A percentile compares a stretch with the other conserved stretches of the same genome.
Evolutionary conservation across 345 rosid species (phyloP).

Genomic region (Jatropha curcas): DNA sequence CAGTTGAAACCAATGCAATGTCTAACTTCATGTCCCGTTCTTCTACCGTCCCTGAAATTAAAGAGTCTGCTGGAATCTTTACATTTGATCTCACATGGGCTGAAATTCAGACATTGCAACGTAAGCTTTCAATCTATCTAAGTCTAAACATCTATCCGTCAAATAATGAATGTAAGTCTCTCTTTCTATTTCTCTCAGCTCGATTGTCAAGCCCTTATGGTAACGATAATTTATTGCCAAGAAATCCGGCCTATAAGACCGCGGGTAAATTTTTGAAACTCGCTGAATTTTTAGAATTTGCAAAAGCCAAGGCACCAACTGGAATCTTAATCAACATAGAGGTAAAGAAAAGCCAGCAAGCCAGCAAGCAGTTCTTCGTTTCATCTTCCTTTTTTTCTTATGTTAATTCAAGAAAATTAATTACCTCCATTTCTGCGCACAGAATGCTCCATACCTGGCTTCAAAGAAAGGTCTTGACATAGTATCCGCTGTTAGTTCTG

Average conservation of each 20-base stretch:
- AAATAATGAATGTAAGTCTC: background rate
- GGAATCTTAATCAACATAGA: slow-evolving; percentile 76
- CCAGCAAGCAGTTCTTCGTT: background rate
- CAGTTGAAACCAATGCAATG: slow-evolving; percentile 56
- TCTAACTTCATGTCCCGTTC: slow-evolving; percentile 54
- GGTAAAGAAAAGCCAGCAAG: slow-evolving; percentile 32
- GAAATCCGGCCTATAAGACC: slow-evolving; percentile 69
- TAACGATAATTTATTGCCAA: slow-evolving; percentile 23
- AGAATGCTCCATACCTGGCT: slow-evolving; percentile 90
- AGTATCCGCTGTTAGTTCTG: slow-evolving; percentile 46
- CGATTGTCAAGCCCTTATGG: slow-evolving; percentile 61
- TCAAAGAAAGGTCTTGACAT: slow-evolving; percentile 70
- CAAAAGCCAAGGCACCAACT: slow-evolving; percentile 64
- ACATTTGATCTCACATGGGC: slow-evolving; percentile 88
- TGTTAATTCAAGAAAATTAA: too few species aligned
- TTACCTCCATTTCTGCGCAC: slow-evolving; percentile 7
- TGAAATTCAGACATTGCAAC: slow-evolving; percentile 75
- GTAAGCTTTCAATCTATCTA: slow-evolving; percentile 36
- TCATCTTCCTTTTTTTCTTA: too few species aligned
- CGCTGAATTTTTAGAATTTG: slow-evolving; percentile 61
- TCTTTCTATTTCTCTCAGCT: slow-evolving; percentile 49
- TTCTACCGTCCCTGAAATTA: slow-evolving; percentile 62
- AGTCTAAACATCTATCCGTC: background rate
- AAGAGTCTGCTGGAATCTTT: slow-evolving; percentile 59
- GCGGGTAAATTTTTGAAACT: slow-evolving; percentile 66